Evolutionary conservation across 2,329 filamentous ascomycete genomes (phyloP).

Genomic region (Chaetothyriales sp.): DNA sequence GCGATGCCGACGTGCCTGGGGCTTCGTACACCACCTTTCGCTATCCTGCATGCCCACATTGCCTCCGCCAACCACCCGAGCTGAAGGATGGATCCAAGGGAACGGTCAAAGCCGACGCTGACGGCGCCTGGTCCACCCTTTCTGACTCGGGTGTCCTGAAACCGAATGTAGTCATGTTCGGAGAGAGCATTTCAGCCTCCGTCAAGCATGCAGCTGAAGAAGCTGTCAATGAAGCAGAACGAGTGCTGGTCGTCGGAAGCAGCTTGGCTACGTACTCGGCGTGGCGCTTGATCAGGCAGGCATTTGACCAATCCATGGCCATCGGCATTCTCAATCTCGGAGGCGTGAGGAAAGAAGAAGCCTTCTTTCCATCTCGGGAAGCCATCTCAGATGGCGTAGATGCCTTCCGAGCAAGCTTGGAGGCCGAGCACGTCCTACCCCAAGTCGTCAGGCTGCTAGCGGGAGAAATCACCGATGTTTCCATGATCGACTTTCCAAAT

Average conservation of each 20-base stretch:
- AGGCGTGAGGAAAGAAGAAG: slow-evolving; percentile 33
- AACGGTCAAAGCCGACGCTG: slow-evolving; percentile 55
- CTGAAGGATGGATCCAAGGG: slow-evolving; percentile 42
- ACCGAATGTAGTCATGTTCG: slow-evolving; percentile 92
- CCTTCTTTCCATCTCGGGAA: slow-evolving; percentile 22
- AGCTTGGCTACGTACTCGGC: slow-evolving; percentile 91
- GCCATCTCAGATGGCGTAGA: slow-evolving; percentile 3
- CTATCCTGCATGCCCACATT: slow-evolving; percentile 79
- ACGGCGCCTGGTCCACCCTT: slow-evolving; percentile 58
- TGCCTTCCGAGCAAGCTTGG: slow-evolving; percentile 28
- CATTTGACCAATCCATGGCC: slow-evolving; percentile 68
- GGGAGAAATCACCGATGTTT: background rate
- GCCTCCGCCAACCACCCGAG: slow-evolving; percentile 50
- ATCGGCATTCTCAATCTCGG: slow-evolving; percentile 74
- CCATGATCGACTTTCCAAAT: background rate
- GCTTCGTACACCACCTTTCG: slow-evolving; percentile 81
- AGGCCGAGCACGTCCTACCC: slow-evolving; percentile 28
- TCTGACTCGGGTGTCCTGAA: slow-evolving; percentile 72
- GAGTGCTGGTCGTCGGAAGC: slow-evolving; percentile 69
- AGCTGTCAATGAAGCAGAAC: slow-evolving; percentile 62
- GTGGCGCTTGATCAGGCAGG: slow-evolving; percentile 75
- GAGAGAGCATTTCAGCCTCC: slow-evolving; percentile 60
- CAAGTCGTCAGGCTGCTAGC: slow-evolving; percentile 18
- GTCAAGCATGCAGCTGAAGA: slow-evolving; percentile 67
- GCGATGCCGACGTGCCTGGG: slow-evolving; percentile 78